Evolutionary conservation across 2,329 filamentous ascomycete genomes (phyloP).

Genomic region (Dactylellina cionopaga): DNA sequence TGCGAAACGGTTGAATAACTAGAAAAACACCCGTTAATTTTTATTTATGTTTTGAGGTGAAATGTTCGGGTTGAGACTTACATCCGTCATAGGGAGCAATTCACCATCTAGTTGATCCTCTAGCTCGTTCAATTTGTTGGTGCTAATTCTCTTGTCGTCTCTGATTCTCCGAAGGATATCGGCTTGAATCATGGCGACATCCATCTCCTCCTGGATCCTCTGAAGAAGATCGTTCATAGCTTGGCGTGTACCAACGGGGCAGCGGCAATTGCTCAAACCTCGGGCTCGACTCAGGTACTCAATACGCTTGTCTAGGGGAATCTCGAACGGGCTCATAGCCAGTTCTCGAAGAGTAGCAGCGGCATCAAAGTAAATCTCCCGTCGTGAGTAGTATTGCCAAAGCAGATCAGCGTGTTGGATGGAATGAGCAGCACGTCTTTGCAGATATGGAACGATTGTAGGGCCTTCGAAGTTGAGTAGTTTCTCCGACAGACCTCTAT

Average conservation of each 20-base stretch:
- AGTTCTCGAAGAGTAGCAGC: constrained; percentile 86
- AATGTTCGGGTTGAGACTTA: constrained; percentile 68
- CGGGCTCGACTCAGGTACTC: constrained; percentile 89
- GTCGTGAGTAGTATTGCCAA: constrained; percentile 90
- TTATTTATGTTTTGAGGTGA: no score
- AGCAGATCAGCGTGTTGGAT: constrained; percentile 86
- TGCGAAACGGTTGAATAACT: constrained; percentile 93
- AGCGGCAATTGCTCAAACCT: constrained; percentile 87
- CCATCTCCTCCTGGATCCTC: constrained; percentile 83
- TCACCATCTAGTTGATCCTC: constrained; percentile 77
- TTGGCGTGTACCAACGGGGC: constrained; percentile 78
- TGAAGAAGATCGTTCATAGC: constrained; percentile 86
- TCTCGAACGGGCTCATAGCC: constrained; percentile 80
- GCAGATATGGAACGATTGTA: constrained; percentile 85
- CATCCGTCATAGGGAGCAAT: constrained; percentile 78
- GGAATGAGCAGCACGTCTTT: constrained; percentile 77
- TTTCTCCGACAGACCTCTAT: constrained; percentile 83
- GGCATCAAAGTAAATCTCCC: constrained; percentile 83
- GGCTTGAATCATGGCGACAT: constrained; percentile 94
- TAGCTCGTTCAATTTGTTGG: constrained; percentile 72
- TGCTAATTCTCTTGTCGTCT: constrained; percentile 74
- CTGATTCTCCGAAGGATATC: constrained; percentile 83
- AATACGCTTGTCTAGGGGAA: constrained; percentile 85
- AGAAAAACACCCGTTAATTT: constrained; percentile 55
- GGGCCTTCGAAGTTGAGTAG: constrained; percentile 84